Percentiles rank a stretch among this genome's conserved stretches.
Conservation (phyloP, 306 rosid genomes). For the Trichosanthes cucumerina region DNA sequence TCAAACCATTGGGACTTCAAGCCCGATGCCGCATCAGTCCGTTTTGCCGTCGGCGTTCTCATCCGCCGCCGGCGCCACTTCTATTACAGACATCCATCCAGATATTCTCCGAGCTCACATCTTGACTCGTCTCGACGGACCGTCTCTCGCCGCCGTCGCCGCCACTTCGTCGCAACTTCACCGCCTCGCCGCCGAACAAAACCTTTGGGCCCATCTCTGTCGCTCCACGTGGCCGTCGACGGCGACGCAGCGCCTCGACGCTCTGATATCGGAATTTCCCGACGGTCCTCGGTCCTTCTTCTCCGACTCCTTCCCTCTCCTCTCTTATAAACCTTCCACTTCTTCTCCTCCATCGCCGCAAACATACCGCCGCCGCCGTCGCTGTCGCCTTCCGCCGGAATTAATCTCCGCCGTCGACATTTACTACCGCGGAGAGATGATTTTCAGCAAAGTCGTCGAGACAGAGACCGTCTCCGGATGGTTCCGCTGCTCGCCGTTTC, state of each 20-base stretch:
- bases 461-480: constrained; percentile 57
- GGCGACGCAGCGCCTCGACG: constrained; percentile 27
- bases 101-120: constrained; percentile 53
- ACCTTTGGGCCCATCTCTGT: constrained; percentile 51
- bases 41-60: background rate
- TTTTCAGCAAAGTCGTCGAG: constrained; percentile 49
- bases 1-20: background rate
- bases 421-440: constrained; percentile 18
- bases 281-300: constrained; percentile 50
- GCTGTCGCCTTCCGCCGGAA: constrained; percentile 15
- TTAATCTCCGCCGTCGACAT: constrained; percentile 68
- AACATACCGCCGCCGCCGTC: background rate
- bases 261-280: constrained; percentile 39
- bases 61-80: constrained; percentile 13
- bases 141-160: constrained; percentile 46
- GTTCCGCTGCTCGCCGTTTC: constrained; percentile 69
- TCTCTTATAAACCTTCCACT: background rate
- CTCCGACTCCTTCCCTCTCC: constrained; percentile 39
- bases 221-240: constrained; percentile 71
- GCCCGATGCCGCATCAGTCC: too few species aligned
- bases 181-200: constrained; percentile 24
- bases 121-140: constrained; percentile 62
- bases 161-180: constrained; percentile 40
- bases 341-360: background rate
- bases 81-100: constrained; percentile 41